Percentiles rank a stretch among this genome's conserved stretches.
Conservation (phyloP, 73 alveolate genomes). For the Tetrahymena malaccensis region DNA sequence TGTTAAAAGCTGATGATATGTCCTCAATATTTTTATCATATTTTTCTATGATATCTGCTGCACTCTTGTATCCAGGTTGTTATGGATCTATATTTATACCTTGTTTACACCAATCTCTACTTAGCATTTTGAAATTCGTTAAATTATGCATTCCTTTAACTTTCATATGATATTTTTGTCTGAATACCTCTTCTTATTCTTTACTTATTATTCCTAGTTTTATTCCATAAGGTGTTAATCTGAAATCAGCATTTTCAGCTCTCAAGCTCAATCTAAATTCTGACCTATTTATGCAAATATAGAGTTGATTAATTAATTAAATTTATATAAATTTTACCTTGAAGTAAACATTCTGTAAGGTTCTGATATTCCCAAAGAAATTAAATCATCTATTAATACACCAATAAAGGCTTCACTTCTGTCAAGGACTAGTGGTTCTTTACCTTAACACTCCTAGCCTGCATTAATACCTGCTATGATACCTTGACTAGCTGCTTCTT, state of each 20-base stretch:
- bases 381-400: constrained; percentile 55
- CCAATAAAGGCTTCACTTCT: constrained; percentile 50
- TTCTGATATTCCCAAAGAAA: constrained; percentile 47
- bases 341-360: constrained; percentile 66
- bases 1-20: constrained; percentile 7
- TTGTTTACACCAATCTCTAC: constrained; percentile 25
- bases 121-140: constrained; percentile 8
- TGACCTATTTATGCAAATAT: neutral
- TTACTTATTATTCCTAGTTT: constrained; percentile 35
- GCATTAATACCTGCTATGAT: constrained; percentile 55
- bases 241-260: constrained; percentile 57
- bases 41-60: constrained; percentile 14
- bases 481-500: constrained; percentile 66
- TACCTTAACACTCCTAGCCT: constrained; percentile 22
- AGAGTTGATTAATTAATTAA: neutral
- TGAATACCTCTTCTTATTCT: constrained; percentile 7
- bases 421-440: constrained; percentile 1
- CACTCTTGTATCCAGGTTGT: constrained; percentile 9
- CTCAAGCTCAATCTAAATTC: constrained; percentile 47
- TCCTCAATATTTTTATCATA: constrained; percentile 12
- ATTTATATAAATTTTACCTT: neutral
- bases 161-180: constrained; percentile 12
- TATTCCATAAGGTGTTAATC: constrained; percentile 43
- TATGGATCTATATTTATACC: constrained; percentile 34
- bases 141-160: constrained; percentile 13